Evolutionary conservation across 148 eudicot species (phyloP).

Genomic region (Pharnaceum exiguum): DNA sequence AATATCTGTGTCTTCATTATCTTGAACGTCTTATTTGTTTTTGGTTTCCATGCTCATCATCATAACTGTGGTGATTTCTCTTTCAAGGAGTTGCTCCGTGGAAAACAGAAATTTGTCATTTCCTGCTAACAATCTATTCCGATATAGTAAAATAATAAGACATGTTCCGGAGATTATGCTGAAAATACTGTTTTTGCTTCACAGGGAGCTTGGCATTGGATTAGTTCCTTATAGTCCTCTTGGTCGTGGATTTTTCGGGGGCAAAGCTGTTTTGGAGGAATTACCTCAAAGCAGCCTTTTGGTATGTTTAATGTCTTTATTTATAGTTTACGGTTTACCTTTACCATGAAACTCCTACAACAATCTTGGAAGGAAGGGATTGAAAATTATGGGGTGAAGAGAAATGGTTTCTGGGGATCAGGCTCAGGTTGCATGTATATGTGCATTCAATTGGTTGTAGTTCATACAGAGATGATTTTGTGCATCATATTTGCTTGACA

Average conservation of each 20-base stretch:
- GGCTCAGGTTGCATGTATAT: no score
- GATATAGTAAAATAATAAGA: no score
- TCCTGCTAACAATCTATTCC: no score
- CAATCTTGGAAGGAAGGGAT: no score
- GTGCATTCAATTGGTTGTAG: no score
- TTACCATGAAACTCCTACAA: neutral
- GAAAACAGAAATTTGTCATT: no score
- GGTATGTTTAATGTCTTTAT: conserved; percentile 31
- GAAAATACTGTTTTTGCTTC: neutral
- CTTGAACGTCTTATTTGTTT: neutral
- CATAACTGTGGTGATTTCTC: neutral
- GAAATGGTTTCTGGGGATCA: no score
- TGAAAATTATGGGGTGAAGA: no score
- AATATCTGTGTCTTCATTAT: neutral
- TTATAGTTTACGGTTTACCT: neutral
- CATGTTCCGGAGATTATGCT: no score
- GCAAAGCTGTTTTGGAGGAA: conserved; percentile 61
- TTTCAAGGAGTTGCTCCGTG: no score
- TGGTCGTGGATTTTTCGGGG: conserved; percentile 76
- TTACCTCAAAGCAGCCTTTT: conserved; percentile 42
- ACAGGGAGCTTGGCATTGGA: conserved; percentile 81
- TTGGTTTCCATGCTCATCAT: neutral
- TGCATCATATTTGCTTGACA: no score
- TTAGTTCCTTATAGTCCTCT: conserved; percentile 76
- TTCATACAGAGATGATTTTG: no score